Evolutionary conservation across 352 stramenopile genomes (phyloP).

Genomic region (Phytopythium litorale): DNA sequence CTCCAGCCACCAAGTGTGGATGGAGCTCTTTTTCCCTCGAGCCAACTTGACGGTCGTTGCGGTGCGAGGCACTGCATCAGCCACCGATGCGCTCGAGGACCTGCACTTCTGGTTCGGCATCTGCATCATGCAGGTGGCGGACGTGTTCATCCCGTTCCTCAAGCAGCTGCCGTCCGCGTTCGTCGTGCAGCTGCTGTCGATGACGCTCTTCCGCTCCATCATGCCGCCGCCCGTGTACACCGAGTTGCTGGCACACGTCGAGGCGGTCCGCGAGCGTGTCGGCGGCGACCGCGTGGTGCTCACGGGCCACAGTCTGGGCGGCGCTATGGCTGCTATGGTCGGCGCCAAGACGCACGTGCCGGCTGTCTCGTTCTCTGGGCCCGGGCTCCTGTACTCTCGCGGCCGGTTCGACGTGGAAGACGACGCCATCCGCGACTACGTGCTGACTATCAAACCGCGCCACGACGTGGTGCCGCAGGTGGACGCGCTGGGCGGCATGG

Average conservation of each 20-base stretch:
- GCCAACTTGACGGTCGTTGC: conserved; percentile 87
- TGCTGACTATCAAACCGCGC: conserved; percentile 81
- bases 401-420: conserved; percentile 73
- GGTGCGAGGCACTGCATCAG: conserved; percentile 77
- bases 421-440: conserved; percentile 75
- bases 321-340: conserved; percentile 82
- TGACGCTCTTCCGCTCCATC: conserved; percentile 59
- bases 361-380: conserved; percentile 80
- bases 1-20: conserved; percentile 73
- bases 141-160: conserved; percentile 84
- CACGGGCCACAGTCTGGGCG: conserved; percentile 80
- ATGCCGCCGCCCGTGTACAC: conserved; percentile 81
- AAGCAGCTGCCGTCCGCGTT: conserved; percentile 77
- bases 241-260: conserved; percentile 65
- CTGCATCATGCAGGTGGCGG: conserved; percentile 81
- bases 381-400: conserved; percentile 73
- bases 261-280: conserved; percentile 49
- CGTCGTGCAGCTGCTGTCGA: conserved; percentile 81
- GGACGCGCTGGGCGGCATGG: conserved; percentile 76
- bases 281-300: conserved; percentile 67
- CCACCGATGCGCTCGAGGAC: conserved; percentile 80
- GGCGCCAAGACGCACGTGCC: conserved; percentile 79
- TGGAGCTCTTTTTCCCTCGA: conserved; percentile 76
- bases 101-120: conserved; percentile 88
- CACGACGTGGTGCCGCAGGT: conserved; percentile 79